Percentiles rank a stretch among this genome's conserved stretches.
Evolutionary conservation across 495 filamentous ascomycete genomes (phyloP).

Genomic region (Neurospora sp.): DNA sequence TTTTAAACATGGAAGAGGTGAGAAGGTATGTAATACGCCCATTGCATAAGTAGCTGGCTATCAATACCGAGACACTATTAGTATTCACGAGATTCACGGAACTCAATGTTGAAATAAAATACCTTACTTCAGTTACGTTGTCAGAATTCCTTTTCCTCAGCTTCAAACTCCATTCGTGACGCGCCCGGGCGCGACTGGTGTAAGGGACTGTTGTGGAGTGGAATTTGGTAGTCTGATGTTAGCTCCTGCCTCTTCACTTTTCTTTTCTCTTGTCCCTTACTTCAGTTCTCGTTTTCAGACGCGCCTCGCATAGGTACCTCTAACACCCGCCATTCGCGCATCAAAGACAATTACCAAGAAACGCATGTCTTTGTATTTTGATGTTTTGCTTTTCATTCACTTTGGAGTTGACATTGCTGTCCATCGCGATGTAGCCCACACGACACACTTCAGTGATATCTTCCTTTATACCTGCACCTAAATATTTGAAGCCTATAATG

Average conservation of each 20-base stretch:
- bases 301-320: not conserved
- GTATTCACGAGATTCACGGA: too few species aligned
- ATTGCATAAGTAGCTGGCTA: not conserved
- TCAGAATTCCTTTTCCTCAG: not conserved
- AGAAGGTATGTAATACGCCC: not conserved
- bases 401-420: too few species aligned
- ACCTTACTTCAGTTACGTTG: not conserved
- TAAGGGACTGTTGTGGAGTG: not conserved
- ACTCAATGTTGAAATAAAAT: not conserved
- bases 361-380: too few species aligned
- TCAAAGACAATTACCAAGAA: too few species aligned
- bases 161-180: not conserved
- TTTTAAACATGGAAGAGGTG: too few species aligned
- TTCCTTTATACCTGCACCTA: too few species aligned
- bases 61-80: too few species aligned
- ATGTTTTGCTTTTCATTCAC: too few species aligned
- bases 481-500: too few species aligned
- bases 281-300: not conserved
- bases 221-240: not conserved
- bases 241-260: not conserved
- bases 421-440: too few species aligned
- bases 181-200: not conserved
- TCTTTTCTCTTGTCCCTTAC: not conserved
- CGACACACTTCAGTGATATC: too few species aligned
- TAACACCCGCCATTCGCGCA: too few species aligned